Conservation (phyloP, 2,329 filamentous ascomycete genomes). For the Sporothrix globosa region DNA sequence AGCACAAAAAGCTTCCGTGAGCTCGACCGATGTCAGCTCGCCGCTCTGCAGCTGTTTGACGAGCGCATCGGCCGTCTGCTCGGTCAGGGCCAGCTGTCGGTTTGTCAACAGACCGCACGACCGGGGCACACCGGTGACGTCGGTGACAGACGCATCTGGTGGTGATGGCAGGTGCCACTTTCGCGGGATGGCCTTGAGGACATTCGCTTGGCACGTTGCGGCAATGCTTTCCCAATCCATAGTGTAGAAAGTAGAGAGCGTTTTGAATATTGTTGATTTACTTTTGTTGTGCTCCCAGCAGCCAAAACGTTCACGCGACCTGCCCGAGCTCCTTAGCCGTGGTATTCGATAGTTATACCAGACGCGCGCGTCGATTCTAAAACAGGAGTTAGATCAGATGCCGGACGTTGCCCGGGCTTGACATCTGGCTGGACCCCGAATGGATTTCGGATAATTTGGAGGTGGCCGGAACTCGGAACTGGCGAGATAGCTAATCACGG, state of each 20-base stretch:
- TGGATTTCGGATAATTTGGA: background rate
- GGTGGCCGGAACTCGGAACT: slow-evolving; percentile 12
- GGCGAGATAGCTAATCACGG: slow-evolving; percentile 1
- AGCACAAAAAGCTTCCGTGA: slow-evolving; percentile 30
- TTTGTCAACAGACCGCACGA: slow-evolving; percentile 30
- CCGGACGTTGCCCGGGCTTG: background rate
- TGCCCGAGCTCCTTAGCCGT: background rate
- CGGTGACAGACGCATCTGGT: background rate
- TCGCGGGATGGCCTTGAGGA: slow-evolving; percentile 11
- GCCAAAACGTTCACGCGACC: background rate
- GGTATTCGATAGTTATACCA: slow-evolving; percentile 13
- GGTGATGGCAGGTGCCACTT: slow-evolving; percentile 20
- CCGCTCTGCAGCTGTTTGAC: slow-evolving; percentile 23
- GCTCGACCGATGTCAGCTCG: slow-evolving; percentile 25
- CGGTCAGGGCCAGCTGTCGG: slow-evolving; percentile 30
- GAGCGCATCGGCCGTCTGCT: slow-evolving; percentile 27
- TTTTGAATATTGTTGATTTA: background rate
- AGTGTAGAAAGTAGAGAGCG: background rate
- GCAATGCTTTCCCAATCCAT: slow-evolving; percentile 26
- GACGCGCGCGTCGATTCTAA: background rate
- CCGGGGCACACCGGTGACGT: slow-evolving; percentile 27
- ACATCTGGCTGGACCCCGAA: background rate
- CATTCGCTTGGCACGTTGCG: background rate
- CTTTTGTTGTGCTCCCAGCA: background rate
- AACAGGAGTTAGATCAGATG: background rate